phyloP scores from a whole-genome alignment of 1,284 basidiomycete species.

The Waitea zeae region DNA sequence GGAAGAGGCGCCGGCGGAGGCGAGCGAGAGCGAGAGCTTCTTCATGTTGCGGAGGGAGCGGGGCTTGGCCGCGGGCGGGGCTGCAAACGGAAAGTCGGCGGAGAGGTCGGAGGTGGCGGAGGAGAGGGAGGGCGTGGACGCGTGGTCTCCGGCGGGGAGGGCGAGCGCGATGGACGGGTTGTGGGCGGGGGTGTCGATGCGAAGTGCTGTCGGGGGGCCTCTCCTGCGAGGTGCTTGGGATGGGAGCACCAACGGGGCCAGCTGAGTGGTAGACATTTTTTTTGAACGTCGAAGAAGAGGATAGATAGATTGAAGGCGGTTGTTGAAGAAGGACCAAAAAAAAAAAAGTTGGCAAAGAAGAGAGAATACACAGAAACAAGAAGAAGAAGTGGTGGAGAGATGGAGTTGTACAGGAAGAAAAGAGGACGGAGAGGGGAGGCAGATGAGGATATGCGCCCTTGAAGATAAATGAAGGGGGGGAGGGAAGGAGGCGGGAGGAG shows the following conservation, averaged over 20 bases:
- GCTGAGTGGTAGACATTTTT: slow-evolving; percentile 15
- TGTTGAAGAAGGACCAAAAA: slow-evolving; percentile 4
- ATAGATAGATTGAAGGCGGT: slow-evolving; percentile 11
- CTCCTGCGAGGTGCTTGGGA: slow-evolving; percentile 26
- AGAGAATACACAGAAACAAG: not conserved
- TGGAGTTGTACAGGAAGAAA: no score
- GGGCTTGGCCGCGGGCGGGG: slow-evolving; percentile 16
- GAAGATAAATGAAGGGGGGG: no score
- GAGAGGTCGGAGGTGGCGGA: slow-evolving; percentile 30
- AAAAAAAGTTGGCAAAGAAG: slow-evolving; percentile 6
- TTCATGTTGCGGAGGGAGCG: slow-evolving; percentile 51
- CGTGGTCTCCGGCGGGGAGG: slow-evolving; percentile 26
- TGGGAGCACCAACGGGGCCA: slow-evolving; percentile 13
- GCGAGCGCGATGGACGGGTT: slow-evolving; percentile 25
- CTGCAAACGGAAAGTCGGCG: slow-evolving; percentile 26
- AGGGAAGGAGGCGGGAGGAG: no score
- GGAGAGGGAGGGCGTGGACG: slow-evolving; percentile 27
- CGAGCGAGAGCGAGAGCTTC: slow-evolving; percentile 51
- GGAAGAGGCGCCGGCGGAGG: slow-evolving; percentile 39
- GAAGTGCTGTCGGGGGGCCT: slow-evolving; percentile 37
- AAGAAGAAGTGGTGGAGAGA: no score
- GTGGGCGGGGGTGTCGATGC: slow-evolving; percentile 35
- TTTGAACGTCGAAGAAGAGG: slow-evolving; percentile 26
- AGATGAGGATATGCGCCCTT: no score
- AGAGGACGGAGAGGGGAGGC: no score